Conservation (phyloP, 2,329 filamentous ascomycete species). For the Magnaporthiopsis incrustans region DNA sequence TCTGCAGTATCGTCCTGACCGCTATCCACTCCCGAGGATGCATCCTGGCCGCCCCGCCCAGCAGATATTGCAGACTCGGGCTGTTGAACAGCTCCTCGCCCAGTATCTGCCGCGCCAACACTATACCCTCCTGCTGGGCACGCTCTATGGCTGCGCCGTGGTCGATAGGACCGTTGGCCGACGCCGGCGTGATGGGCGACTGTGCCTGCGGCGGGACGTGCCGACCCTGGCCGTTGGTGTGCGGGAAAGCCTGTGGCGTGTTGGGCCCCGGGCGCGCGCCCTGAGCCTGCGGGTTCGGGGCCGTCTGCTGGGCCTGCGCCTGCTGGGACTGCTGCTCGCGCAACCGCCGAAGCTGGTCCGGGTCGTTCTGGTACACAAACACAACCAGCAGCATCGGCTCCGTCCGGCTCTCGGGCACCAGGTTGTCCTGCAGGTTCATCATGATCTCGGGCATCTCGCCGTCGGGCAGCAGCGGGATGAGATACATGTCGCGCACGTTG, state of each 20-base stretch:
- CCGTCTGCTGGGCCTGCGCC: not conserved
- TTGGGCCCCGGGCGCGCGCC: conserved; percentile 38
- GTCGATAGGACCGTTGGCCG: conserved; percentile 6
- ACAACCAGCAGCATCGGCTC: conserved; percentile 77
- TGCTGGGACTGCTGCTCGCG: conserved; percentile 1
- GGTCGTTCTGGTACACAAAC: conserved; percentile 69
- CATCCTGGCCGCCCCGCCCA: not conserved
- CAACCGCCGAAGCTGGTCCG: conserved; percentile 14
- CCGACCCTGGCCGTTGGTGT: conserved; percentile 12
- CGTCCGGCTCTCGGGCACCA: conserved; percentile 60
- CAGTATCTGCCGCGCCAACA: conserved; percentile 12
- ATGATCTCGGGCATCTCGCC: conserved; percentile 71
- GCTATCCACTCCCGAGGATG: not conserved
- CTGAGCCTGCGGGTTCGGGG: conserved; percentile 12
- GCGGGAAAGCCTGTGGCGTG: conserved; percentile 28
- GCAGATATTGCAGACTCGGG: not conserved
- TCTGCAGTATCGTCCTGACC: not conserved
- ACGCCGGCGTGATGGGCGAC: conserved; percentile 11
- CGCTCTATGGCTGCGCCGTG: conserved; percentile 4
- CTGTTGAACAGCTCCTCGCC: not conserved
- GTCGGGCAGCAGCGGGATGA: conserved; percentile 75
- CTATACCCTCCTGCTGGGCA: conserved; percentile 13
- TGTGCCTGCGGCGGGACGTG: conserved; percentile 26
- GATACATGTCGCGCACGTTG: conserved; percentile 82
- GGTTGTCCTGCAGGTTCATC: conserved; percentile 77